Base-by-base conservation (phyloP, 2,329 filamentous ascomycete genomes). In the Beauveria sp. region DNA sequence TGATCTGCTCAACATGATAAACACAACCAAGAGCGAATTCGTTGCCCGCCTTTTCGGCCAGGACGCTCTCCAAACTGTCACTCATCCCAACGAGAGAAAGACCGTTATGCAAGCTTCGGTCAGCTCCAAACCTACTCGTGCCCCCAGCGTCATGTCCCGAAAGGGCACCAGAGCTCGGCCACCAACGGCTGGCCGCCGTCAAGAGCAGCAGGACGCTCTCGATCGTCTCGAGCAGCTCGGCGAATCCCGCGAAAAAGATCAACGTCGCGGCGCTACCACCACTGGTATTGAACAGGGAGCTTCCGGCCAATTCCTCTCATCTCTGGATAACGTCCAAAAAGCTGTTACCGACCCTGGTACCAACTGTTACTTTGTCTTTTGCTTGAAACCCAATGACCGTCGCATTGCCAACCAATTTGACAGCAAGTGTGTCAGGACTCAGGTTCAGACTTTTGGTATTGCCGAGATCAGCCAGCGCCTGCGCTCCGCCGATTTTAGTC, bases 341-440 rank as follows among this genome's bases (percentile, higher is more conserved):
- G 92, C 91, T 2, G 79, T 99, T 50, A 89, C 86, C 2, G 86
- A 90, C 2, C 84, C 88, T 4, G 90, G 92, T 69, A 90, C 92
- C 12, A 99, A 99, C 69, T 85, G 89, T 1, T 99, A 99, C 75
- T 97, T 97, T 68, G 84, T 99, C 50, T 97, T 99, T 75, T 99
- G 94, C 70, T 77, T 99, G 65, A 99, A 99, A 76, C 93, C 94
- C 24, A 99, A 99, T 67, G 94, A 99, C 72, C 85, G 94, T 58
- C 87, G 94, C 55, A 99, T 99, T 66, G 93, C 94, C 64, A 99
- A 99, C 67, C 94, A 99, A 70, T 99, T 97, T 68, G 94, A 99
- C 74, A 97, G 92, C 82, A 97, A 97, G 75, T 99, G 94, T 71
- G 94, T 99, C 24, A 87, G 94, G 4, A 90, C 90, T 12, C 94